Conservation (phyloP, 495 filamentous ascomycete genomes). For the Neohortaea acidophila region DNA sequence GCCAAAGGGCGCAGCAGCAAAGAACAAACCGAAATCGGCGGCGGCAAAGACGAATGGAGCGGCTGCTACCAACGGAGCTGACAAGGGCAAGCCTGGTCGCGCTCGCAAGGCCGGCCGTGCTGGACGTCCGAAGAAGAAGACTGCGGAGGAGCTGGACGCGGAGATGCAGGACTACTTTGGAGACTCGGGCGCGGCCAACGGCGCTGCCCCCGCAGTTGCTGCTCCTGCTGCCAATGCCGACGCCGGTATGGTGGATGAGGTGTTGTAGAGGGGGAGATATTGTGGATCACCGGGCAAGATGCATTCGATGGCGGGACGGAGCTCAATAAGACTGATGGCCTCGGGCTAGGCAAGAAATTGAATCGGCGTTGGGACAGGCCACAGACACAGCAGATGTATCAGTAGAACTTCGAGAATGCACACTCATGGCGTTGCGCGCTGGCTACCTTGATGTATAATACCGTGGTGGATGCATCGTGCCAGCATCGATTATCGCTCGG, state of each 20-base stretch:
- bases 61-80: slow-evolving; percentile 41
- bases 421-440: too few species aligned
- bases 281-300: too few species aligned
- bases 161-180: slow-evolving; percentile 90
- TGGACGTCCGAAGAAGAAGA: slow-evolving; percentile 65
- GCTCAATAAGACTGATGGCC: too few species aligned
- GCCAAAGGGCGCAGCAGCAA: slow-evolving; percentile 11
- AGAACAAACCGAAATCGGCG: slow-evolving; percentile 6
- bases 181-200: slow-evolving; percentile 25
- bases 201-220: slow-evolving; percentile 21
- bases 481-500: too few species aligned
- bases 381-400: too few species aligned
- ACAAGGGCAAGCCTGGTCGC: slow-evolving; percentile 56
- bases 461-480: too few species aligned
- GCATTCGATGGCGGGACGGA: too few species aligned
- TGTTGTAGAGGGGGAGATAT: too few species aligned
- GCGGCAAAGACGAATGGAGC: slow-evolving; percentile 8
- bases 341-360: too few species aligned
- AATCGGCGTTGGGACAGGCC: too few species aligned
- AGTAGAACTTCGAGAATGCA: too few species aligned
- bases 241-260: slow-evolving; percentile 19
- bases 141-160: slow-evolving; percentile 76
- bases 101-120: slow-evolving; percentile 33
- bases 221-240: slow-evolving; percentile 16
- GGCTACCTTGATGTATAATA: too few species aligned